Percentiles rank a stretch among this genome's conserved stretches.
Evolutionary conservation across 495 filamentous ascomycete genomes (phyloP).

Genomic region (Clavariopsis aquatica): DNA sequence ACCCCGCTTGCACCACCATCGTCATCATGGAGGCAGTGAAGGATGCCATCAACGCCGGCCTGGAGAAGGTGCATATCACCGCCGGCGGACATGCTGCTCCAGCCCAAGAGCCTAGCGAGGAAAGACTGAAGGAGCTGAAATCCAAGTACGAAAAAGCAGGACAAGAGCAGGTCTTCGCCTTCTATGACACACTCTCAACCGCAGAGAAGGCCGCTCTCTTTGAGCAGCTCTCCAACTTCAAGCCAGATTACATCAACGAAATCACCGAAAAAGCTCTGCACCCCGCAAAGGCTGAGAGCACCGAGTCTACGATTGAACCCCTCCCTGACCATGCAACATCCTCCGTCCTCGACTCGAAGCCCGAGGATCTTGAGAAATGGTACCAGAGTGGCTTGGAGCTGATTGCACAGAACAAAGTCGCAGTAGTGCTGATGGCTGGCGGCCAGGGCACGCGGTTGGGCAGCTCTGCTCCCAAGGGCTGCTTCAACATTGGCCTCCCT

Average conservation of each 20-base stretch:
- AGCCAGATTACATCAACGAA: constrained; percentile 80
- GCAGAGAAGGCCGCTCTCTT: constrained; percentile 77
- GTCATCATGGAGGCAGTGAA: constrained; percentile 44
- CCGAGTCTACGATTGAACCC: constrained; percentile 73
- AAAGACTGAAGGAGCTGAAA: constrained; percentile 72
- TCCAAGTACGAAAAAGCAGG: constrained; percentile 74
- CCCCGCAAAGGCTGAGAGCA: constrained; percentile 60
- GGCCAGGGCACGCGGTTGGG: constrained; percentile 94
- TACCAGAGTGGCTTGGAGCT: constrained; percentile 79
- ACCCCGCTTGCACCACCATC: constrained; percentile 40
- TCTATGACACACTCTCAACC: constrained; percentile 74
- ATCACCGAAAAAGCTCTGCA: constrained; percentile 79
- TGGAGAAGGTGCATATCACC: constrained; percentile 58
- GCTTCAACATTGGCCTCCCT: constrained; percentile 90
- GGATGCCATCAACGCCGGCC: constrained; percentile 57
- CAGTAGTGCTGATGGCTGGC: constrained; percentile 94
- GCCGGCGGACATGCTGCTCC: constrained; percentile 44
- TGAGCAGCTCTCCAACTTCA: constrained; percentile 76
- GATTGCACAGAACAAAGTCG: constrained; percentile 87
- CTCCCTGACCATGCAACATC: constrained; percentile 86
- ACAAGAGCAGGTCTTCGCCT: constrained; percentile 90
- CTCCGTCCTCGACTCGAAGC: constrained; percentile 86
- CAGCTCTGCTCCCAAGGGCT: constrained; percentile 94
- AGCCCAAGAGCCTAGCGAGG: constrained; percentile 66
- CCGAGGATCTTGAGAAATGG: constrained; percentile 79